phyloP scores from a whole-genome alignment of 129 eudicot genomes.

The Artemisia annua region DNA sequence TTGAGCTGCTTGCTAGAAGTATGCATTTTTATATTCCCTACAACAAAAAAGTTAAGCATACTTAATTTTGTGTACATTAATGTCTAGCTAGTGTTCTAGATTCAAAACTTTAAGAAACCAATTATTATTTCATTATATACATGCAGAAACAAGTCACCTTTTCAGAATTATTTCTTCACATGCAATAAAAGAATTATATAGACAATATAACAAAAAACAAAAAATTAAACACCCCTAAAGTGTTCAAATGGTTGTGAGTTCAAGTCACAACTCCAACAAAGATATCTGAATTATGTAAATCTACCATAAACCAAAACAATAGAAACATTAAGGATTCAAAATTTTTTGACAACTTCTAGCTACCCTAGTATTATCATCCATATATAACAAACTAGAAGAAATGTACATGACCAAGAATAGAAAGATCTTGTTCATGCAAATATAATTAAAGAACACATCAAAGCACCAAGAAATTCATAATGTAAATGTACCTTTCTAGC shows the following conservation, averaged over 20 bases:
- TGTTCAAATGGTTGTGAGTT: too few species aligned
- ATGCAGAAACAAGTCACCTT: constrained; percentile 10
- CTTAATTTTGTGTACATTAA: background rate
- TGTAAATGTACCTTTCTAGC: constrained; percentile 25
- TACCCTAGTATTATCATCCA: background rate
- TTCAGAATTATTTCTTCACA: constrained; percentile 14
- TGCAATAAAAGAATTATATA: constrained; percentile 15
- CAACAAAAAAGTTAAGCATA: background rate
- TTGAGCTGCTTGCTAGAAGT: constrained; percentile 37
- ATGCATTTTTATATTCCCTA: constrained; percentile 34
- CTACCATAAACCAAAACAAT: too few species aligned
- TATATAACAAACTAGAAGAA: background rate
- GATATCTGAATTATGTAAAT: too few species aligned
- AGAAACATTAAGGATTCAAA: too few species aligned
- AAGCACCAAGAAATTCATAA: too few species aligned
- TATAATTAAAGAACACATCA: too few species aligned
- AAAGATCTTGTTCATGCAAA: constrained; percentile 5
- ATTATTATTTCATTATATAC: constrained; percentile 4
- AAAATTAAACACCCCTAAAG: too few species aligned
- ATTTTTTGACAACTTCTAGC: too few species aligned
- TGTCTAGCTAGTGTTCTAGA: background rate
- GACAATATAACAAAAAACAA: too few species aligned
- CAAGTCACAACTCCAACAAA: too few species aligned
- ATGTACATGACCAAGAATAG: too few species aligned
- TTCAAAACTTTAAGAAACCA: background rate